Conservation (phyloP, 768 basidiomycete genomes). For the Tylopilus rubrobrunneus region DNA sequence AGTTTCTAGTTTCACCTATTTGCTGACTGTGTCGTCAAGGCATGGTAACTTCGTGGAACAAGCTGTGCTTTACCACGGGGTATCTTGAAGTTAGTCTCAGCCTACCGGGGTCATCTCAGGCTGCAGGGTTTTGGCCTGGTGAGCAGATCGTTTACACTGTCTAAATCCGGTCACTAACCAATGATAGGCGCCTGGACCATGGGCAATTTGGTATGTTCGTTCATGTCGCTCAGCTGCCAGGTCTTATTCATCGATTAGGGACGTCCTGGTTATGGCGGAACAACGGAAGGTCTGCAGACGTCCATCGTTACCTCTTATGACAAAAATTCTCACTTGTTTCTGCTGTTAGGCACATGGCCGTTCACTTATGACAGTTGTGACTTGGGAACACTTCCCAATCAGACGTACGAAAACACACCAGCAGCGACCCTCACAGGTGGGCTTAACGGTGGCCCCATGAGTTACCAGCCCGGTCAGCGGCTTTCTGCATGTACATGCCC, state of each 20-base stretch:
- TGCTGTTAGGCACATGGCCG: slow-evolving; percentile 54
- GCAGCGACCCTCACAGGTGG: slow-evolving; percentile 53
- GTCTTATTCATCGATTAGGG: slow-evolving; percentile 44
- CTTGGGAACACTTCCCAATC: slow-evolving; percentile 80
- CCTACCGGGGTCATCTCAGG: slow-evolving; percentile 57
- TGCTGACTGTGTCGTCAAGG: slow-evolving; percentile 32
- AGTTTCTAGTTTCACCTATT: neutral
- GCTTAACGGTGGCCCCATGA: slow-evolving; percentile 50
- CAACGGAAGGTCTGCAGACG: slow-evolving; percentile 60
- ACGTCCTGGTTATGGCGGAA: slow-evolving; percentile 85
- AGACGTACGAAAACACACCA: slow-evolving; percentile 65
- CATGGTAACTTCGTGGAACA: slow-evolving; percentile 88
- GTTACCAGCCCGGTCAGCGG: slow-evolving; percentile 82
- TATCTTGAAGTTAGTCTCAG: slow-evolving; percentile 84
- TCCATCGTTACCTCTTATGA: neutral
- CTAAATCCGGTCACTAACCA: slow-evolving; percentile 2
- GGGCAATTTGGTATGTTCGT: slow-evolving; percentile 52
- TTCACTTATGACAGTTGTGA: slow-evolving; percentile 86
- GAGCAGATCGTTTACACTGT: slow-evolving; percentile 28
- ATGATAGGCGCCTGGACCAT: slow-evolving; percentile 63
- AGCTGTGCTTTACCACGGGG: slow-evolving; percentile 91
- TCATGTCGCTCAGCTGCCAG: neutral
- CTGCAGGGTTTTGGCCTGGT: slow-evolving; percentile 87
- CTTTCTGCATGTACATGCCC: slow-evolving; percentile 86
- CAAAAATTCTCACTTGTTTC: neutral